Evolutionary conservation across 176 grass and related monocot species (phyloP), one percentile per base, ranked within the genome.

Genomic region (Luzula sylvatica): DNA sequence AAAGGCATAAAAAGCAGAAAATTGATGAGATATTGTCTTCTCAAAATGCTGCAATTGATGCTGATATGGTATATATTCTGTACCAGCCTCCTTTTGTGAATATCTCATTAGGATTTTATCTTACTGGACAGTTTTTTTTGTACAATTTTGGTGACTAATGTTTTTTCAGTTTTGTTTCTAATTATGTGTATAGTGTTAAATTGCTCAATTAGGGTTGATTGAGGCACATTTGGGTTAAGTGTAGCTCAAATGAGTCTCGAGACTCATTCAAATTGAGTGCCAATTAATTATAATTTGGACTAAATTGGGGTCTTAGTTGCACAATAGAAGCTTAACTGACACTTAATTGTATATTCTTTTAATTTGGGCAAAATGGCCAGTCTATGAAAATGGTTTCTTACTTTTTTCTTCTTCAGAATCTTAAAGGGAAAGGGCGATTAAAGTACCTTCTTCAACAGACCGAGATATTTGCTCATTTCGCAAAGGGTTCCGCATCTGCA

Each of bases 401-500:
- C 18, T 54, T 39, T 39, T 45, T 60, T 41, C 19, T 40, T 72
- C 48, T 5, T 16, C 69, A 94, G 88, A 94, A 94, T 74, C 87
- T 80, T 19, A 94, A 83, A 28, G 88, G 88, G 20, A 81, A 87
- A 64, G 88, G 88, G 24, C 88, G 83, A 12, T 52, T 94, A 44
- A 94, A 83, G 53, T 94, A 87, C 50, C 65, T 94, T 22, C 76
- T 94, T 23, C 79, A 94, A 44, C 88, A 94, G 72, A 94, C 88
- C 52, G 83, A 94, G 51, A 81, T 94, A 72, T 94, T 94, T 72
- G 68, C 88, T 21, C 88, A 94, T 71, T 94, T 94, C 53, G 79
- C 88, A 45, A 87, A 94, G 66, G 83, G 83, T 65, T 65, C 68
- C 27, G 45, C 65, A 53, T 76, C 64, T 68, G 68, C 83, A 1